Evolutionary conservation across 805 yeast species (phyloP), one percentile per base, ranked within the genome.

Genomic region (Debaryomyces castellii): DNA sequence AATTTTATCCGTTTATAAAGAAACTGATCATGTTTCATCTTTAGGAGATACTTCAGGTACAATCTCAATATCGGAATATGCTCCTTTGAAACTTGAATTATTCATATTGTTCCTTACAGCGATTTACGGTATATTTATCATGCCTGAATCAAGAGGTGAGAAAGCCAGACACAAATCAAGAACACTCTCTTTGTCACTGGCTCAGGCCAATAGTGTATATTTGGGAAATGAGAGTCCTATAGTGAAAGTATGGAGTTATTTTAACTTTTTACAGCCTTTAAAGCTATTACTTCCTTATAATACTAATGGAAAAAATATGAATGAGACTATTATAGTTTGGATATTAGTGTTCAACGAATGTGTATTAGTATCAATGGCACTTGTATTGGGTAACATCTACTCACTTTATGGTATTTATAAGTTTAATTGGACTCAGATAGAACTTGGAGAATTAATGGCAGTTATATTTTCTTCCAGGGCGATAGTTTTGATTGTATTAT

Each of bases 101-200:
- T 59, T 70, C 3, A 42, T 76, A 0, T 5, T 77, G 1, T 54
- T 73, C 4, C 9, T 68, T 0, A 53, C 75, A 5, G 42, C 61
- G 1, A 9, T 64, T 11, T 64, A 62, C 45, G 47, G 57, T 4
- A 38, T 56, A 20, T 52, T 68, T 39, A 56, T 78, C 2, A 58
- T 86, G 12, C 82, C 82, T 2, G 95, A 87, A 58, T 82, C 90
- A 5, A 72, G 92, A 51, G 79, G 87, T 12, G 55, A 60, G 25
- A 70, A 73, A 41, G 78, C 87, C 3, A 70, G 82, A 54, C 58
- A 60, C 33, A 77, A 77, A 57, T 77, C 89, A 0, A 74, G 85
- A 46, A 59, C 73, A 1, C 24, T 21, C 5, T 35, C 38, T 4
- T 52, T 54, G 51, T 66, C 72, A 8, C 49, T 46, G 7, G 45